phyloP scores from a whole-genome alignment of 257 asterid species.

The Thymus mandschuricus region DNA sequence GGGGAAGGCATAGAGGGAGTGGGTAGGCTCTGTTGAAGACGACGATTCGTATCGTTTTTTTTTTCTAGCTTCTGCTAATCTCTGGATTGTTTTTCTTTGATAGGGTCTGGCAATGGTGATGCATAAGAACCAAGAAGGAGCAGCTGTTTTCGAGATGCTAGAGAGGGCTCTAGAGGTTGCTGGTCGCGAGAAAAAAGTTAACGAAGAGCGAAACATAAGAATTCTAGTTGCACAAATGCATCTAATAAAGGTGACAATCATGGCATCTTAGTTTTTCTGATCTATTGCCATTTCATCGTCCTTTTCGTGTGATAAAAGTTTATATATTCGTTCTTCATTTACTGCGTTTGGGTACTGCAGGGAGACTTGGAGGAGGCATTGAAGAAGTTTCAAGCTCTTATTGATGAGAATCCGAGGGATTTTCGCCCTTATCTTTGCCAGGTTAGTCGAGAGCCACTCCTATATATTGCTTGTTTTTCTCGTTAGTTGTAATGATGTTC shows the following conservation, averaged over 20 bases:
- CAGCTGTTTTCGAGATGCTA: conserved; percentile 84
- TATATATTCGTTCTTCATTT: not conserved
- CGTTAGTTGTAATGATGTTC: not conserved
- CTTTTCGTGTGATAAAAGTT: not conserved
- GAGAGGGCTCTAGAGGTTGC: conserved; percentile 71
- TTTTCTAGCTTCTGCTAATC: conserved; percentile 9
- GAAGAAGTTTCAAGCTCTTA: conserved; percentile 65
- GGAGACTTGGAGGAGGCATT: conserved; percentile 85
- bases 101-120: conserved; percentile 95
- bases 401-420: conserved; percentile 89
- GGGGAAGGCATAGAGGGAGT: not conserved
- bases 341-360: conserved; percentile 44
- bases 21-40: not conserved
- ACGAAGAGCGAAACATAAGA: conserved; percentile 77
- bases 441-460: conserved; percentile 42
- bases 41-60: not conserved
- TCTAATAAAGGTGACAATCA: conserved; percentile 59
- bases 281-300: conserved; percentile 6
- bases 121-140: conserved; percentile 87
- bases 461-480: not conserved
- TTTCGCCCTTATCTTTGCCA: conserved; percentile 93
- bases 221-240: conserved; percentile 90
- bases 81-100: conserved; percentile 20
- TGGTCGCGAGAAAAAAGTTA: conserved; percentile 53
- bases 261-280: conserved; percentile 14